Percentiles rank a stretch among this genome's conserved stretches.
Conservation (phyloP, 139 green algal genomes). For the Zygnema circumcarinatum region DNA sequence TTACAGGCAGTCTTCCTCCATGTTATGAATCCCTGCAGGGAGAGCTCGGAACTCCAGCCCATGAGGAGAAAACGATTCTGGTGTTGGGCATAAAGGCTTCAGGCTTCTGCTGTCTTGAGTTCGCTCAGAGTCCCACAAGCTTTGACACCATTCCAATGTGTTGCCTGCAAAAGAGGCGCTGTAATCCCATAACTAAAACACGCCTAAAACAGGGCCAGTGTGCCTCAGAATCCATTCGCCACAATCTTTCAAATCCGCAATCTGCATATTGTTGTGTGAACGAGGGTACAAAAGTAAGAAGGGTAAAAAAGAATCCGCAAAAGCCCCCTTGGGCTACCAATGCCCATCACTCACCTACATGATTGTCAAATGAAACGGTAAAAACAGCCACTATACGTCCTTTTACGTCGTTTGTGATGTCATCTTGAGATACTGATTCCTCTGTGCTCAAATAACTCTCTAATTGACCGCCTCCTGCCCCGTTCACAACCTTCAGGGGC, state of each 20-base stretch:
- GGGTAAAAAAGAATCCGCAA: not conserved
- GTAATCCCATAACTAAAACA: not conserved
- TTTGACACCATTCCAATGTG: slow-evolving; percentile 18
- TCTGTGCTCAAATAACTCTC: not conserved
- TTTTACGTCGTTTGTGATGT: not conserved
- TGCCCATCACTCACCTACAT: not conserved
- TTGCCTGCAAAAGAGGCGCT: slow-evolving; percentile 2
- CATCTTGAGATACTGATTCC: not conserved
- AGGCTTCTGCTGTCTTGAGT: not conserved
- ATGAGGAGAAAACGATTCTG: slow-evolving; percentile 4
- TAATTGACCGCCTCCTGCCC: not conserved
- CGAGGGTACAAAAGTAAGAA: not conserved
- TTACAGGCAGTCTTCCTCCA: slow-evolving; percentile 11
- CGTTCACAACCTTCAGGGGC: not conserved
- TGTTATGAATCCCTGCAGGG: slow-evolving; percentile 1
- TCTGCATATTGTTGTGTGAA: not conserved
- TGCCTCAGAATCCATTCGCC: too few species aligned
- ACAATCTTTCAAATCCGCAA: too few species aligned
- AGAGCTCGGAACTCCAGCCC: slow-evolving; percentile 20
- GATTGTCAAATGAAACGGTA: slow-evolving; percentile 3
- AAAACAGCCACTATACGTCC: not conserved
- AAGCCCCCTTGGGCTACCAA: not conserved
- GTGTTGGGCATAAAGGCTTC: not conserved
- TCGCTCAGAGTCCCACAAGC: not conserved
- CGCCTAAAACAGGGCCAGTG: not conserved